phyloP scores from a whole-genome alignment of 1,284 basidiomycete genomes.

The Microstroma glucosiphilum region DNA sequence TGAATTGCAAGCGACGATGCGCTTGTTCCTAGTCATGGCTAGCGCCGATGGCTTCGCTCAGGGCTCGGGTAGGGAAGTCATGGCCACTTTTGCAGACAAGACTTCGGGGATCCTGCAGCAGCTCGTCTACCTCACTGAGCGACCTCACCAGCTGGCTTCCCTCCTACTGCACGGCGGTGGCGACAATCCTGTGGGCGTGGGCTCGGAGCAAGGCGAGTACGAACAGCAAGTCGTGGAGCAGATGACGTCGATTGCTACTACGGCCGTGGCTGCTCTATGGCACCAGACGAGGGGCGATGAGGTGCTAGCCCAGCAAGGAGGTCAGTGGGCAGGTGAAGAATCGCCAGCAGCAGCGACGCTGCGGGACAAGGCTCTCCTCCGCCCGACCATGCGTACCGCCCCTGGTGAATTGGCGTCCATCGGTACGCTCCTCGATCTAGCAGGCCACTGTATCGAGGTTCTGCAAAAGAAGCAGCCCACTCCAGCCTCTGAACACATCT shows the following conservation, averaged over 20 bases:
- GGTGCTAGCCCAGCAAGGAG: constrained; percentile 62
- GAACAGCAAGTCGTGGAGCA: neutral
- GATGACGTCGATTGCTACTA: constrained; percentile 53
- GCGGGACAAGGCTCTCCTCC: constrained; percentile 50
- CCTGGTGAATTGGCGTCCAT: constrained; percentile 34
- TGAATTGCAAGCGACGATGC: constrained; percentile 56
- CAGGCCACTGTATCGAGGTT: constrained; percentile 26
- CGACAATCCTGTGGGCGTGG: neutral
- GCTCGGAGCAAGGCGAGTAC: neutral
- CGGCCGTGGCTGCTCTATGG: constrained; percentile 61
- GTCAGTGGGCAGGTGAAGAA: constrained; percentile 65
- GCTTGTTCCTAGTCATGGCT: constrained; percentile 59
- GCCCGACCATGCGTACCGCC: constrained; percentile 30
- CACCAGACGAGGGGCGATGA: constrained; percentile 65
- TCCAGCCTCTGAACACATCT: constrained; percentile 5
- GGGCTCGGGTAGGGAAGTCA: constrained; percentile 15
- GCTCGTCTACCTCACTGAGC: constrained; percentile 78
- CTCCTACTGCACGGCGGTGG: constrained; percentile 54
- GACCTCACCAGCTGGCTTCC: constrained; percentile 76
- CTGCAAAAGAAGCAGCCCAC: constrained; percentile 17
- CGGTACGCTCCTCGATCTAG: constrained; percentile 42
- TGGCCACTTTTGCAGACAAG: constrained; percentile 63
- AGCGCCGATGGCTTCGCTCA: neutral
- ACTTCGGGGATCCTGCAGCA: constrained; percentile 74
- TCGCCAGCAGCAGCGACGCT: constrained; percentile 66